Evolutionary conservation across 768 basidiomycete genomes (phyloP).

Genomic region (Tylopilus subfusipes): DNA sequence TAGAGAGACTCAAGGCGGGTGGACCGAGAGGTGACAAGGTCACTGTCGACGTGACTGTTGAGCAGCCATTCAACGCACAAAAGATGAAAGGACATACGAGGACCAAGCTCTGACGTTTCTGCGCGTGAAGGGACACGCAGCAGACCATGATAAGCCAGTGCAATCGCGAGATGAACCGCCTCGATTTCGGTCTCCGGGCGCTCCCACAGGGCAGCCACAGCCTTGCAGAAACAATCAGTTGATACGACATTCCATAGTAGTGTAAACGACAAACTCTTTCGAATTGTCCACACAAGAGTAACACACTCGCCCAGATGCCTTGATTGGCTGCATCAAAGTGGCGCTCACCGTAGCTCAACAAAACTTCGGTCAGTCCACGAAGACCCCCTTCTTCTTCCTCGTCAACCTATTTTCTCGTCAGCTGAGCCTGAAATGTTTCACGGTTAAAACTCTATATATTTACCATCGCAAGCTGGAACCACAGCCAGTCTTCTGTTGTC

Average conservation of each 20-base stretch:
- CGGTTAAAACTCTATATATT: not conserved
- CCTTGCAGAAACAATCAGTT: conserved; percentile 42
- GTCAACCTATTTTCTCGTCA: conserved; percentile 49
- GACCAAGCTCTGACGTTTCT: conserved; percentile 82
- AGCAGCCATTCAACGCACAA: not conserved
- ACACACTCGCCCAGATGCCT: conserved; percentile 76
- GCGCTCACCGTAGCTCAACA: conserved; percentile 74
- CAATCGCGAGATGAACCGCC: conserved; percentile 91
- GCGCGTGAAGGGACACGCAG: conserved; percentile 77
- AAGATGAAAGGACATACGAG: conserved; percentile 47
- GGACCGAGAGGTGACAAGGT: conserved; percentile 63
- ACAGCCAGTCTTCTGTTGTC: conserved; percentile 97
- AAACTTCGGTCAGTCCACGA: conserved; percentile 67
- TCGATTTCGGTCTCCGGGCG: conserved; percentile 86
- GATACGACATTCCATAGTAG: too few relatives aligned
- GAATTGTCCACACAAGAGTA: conserved; percentile 92
- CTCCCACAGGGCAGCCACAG: conserved; percentile 87
- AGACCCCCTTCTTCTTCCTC: conserved; percentile 81
- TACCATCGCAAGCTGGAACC: conserved; percentile 92
- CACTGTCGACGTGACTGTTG: conserved; percentile 41
- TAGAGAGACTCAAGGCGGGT: conserved; percentile 76
- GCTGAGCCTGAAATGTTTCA: not conserved
- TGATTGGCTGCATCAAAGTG: conserved; percentile 70
- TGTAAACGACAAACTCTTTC: conserved; percentile 61
- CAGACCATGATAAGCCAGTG: conserved; percentile 89